Conservation (phyloP, 2,329 filamentous ascomycete genomes). For the Botrytis medusae region DNA sequence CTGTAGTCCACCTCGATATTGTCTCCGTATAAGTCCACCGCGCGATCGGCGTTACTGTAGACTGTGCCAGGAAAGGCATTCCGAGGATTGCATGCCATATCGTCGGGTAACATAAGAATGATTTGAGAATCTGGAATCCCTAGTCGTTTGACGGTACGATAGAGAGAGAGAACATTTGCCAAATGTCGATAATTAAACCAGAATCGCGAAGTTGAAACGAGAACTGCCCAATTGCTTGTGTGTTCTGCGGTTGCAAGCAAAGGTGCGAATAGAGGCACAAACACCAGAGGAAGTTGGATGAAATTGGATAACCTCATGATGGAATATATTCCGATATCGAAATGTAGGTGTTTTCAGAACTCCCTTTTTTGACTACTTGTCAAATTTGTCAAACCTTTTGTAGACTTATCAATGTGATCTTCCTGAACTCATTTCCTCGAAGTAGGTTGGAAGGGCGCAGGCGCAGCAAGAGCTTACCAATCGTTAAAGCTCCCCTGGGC, state of each 20-base stretch:
- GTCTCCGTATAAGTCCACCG: slow-evolving; percentile 94
- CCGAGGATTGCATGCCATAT: slow-evolving; percentile 98
- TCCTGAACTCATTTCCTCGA: background rate
- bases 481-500: background rate
- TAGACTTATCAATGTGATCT: background rate
- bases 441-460: background rate
- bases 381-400: background rate
- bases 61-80: slow-evolving; percentile 98
- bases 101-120: slow-evolving; percentile 99
- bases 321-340: background rate
- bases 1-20: slow-evolving; percentile 99
- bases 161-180: slow-evolving; percentile 94
- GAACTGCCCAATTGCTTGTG: slow-evolving; percentile 98
- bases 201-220: slow-evolving; percentile 97
- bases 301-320: slow-evolving; percentile 53
- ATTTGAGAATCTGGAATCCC: slow-evolving; percentile 98
- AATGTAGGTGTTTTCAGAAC: background rate
- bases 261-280: slow-evolving; percentile 50
- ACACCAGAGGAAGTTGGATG: slow-evolving; percentile 44
- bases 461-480: slow-evolving; percentile 10
- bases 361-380: background rate
- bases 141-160: slow-evolving; percentile 95
- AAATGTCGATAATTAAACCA: slow-evolving; percentile 99
- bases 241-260: slow-evolving; percentile 61
- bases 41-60: slow-evolving; percentile 96